Conservation (phyloP, 192 early-diverging fungal species). For the Linnemannia exigua region DNA sequence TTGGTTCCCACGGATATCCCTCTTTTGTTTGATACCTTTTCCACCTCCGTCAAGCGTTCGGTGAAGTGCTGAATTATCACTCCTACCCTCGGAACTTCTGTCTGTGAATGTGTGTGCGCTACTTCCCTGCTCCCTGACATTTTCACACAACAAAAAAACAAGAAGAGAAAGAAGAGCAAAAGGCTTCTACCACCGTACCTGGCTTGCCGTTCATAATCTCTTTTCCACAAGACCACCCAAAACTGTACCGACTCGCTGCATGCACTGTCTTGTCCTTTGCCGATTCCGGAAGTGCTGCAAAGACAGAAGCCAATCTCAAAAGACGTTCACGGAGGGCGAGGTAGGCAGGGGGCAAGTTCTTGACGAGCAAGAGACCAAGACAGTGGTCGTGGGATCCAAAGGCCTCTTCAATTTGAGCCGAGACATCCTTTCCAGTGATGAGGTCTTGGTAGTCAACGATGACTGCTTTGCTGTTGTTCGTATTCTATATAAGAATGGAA, state of each 20-base stretch:
- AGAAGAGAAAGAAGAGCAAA: background rate
- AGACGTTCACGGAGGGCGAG: conserved; percentile 61
- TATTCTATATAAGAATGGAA: background rate
- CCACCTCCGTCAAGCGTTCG: background rate
- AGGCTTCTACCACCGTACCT: conserved; percentile 45
- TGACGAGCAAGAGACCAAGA: conserved; percentile 70
- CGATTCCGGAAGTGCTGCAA: conserved; percentile 68
- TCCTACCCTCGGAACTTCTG: background rate
- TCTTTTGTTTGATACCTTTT: background rate
- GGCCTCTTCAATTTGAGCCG: conserved; percentile 60
- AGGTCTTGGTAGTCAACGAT: conserved; percentile 67
- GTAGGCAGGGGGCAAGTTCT: conserved; percentile 65
- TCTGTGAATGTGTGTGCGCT: too few species aligned
- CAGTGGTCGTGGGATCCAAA: conserved; percentile 68
- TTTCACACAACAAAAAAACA: background rate
- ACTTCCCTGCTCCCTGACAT: too few species aligned
- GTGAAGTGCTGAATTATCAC: background rate
- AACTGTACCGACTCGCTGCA: conserved; percentile 65
- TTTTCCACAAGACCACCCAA: conserved; percentile 81
- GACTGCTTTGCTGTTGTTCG: conserved; percentile 49
- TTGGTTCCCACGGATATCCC: background rate
- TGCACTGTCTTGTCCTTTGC: conserved; percentile 65
- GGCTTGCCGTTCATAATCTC: conserved; percentile 77
- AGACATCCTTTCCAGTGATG: conserved; percentile 55
- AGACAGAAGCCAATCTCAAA: conserved; percentile 63